These are phyloP conservation scores for Diaporthe caulivora DNA, from an alignment of 2,329 filamentous ascomycete genomes.

Conservation along the genomic window DNA sequence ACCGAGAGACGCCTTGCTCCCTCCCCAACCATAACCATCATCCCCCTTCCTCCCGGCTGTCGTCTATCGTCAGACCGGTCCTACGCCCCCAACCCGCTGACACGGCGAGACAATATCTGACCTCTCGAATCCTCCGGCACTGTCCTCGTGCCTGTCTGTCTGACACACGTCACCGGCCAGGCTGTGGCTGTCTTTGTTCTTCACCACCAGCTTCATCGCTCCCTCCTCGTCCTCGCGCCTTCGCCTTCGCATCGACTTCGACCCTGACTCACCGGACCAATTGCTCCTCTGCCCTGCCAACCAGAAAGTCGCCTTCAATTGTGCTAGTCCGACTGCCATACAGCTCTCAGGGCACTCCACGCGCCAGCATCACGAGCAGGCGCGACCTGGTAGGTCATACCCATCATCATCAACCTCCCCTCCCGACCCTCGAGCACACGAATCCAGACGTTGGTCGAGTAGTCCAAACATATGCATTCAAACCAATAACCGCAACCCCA, in stretches of 20 bases:
- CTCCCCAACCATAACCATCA: neutral
- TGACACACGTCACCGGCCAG: neutral
- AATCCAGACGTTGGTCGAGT: neutral
- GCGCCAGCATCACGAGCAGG: neutral
- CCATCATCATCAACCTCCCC: too few relatives aligned
- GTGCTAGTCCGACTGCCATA: neutral
- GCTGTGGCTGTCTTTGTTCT: neutral
- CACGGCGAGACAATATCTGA: neutral
- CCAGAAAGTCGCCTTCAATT: neutral
- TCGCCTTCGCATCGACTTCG: neutral
- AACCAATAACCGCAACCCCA: too few relatives aligned
- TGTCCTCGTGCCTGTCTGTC: neutral
- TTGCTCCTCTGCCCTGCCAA: neutral
- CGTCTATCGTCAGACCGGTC: conserved; percentile 13
- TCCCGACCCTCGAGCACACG: neutral
- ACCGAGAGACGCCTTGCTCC: neutral
- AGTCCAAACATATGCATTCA: too few relatives aligned
- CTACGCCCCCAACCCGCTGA: conserved; percentile 2
- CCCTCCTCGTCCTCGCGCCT: neutral
- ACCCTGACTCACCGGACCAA: neutral
- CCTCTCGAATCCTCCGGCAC: neutral
- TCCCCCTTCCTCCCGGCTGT: neutral
- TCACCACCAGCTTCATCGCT: neutral
- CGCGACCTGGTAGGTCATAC: neutral
- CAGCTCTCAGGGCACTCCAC: neutral